Evolutionary conservation across 805 yeast species (phyloP), one percentile per base, ranked within the genome.

Genomic region (Kodamaea jinghongensis): DNA sequence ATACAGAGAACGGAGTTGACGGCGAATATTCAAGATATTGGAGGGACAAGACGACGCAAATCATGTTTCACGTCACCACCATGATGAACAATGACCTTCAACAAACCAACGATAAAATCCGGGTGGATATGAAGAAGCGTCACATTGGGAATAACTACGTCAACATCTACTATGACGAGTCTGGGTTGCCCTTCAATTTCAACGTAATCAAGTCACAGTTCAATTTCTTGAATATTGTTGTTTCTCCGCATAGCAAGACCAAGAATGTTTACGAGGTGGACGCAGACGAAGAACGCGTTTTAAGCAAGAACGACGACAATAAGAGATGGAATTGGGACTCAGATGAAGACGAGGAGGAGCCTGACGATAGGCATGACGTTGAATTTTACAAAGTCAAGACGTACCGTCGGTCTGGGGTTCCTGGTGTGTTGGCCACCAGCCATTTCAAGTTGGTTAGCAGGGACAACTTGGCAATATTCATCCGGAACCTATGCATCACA

Each of bases 141-240:
- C 96, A 88, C 56, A 83, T 88, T 46, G 96, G 96, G 6, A 88
- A 88, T 62, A 76, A 87, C 55, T 81, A 79, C 57, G 93, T 88
- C 41, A 85, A 83, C 53, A 78, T 88, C 16, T 88, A 75, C 56
- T 89, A 81, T 65, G 86, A 88, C 52, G 96, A 88, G 50, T 78
- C 88, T 2, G 73, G 70, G 4, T 58, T 61, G 4, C 76, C 79
- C 3, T 86, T 85, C 61, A 78, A 82, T 44, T 83, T 86, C 65
- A 83, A 83, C 50, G 60, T 78, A 31, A 77, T 87, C 45, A 74
- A 76, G 56, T 77, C 88, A 9, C 96, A 88, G 61, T 88, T 88
- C 70, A 87, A 83, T 49, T 87, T 87, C 57, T 70, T 89, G 56
- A 85, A 83, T 48, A 78, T 88, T 45, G 95, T 86, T 27, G 78